Percentiles rank a stretch among this genome's conserved stretches.
phyloP scores from a whole-genome alignment of 2,329 filamentous ascomycete genomes.

The Dryadomyces sulphureus region DNA sequence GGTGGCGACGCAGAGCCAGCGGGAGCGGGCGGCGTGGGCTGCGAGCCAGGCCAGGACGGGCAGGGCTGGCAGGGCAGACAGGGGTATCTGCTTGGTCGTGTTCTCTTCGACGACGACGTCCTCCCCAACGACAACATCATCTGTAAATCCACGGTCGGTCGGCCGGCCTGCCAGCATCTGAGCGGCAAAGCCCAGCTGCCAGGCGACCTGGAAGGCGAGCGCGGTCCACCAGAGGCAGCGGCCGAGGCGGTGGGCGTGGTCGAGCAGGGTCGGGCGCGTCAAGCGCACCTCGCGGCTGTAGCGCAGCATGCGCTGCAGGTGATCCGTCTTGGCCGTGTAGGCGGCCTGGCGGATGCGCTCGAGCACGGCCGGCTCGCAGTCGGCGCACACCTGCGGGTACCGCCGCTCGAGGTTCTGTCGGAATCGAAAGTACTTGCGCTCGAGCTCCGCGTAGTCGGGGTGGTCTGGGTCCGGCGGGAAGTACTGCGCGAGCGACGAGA shows the following conservation, averaged over 20 bases:
- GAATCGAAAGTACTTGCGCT: constrained; percentile 55
- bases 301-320: constrained; percentile 61
- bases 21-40: constrained; percentile 12
- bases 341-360: constrained; percentile 53
- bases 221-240: constrained; percentile 33
- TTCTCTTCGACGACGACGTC: constrained; percentile 8
- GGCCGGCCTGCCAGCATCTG: neutral
- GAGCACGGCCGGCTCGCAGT: constrained; percentile 63
- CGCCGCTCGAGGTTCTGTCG: constrained; percentile 59
- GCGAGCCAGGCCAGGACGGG: constrained; percentile 9
- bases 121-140: constrained; percentile 17
- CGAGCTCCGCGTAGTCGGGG: constrained; percentile 53
- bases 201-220: constrained; percentile 29
- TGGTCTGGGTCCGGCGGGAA: constrained; percentile 50
- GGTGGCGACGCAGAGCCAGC: constrained; percentile 5
- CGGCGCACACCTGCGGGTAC: constrained; percentile 78
- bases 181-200: constrained; percentile 24
- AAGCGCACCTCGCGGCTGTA: constrained; percentile 34
- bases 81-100: no score
- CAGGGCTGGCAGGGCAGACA: neutral
- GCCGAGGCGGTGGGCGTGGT: constrained; percentile 26
- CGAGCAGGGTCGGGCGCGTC: constrained; percentile 24
- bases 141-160: neutral
- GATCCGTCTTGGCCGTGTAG: constrained; percentile 74
- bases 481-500: constrained; percentile 64